Percentiles rank a stretch among this genome's conserved stretches.
Evolutionary conservation across 345 rosid genomes (phyloP).

Genomic region (Populus pruinosa): DNA sequence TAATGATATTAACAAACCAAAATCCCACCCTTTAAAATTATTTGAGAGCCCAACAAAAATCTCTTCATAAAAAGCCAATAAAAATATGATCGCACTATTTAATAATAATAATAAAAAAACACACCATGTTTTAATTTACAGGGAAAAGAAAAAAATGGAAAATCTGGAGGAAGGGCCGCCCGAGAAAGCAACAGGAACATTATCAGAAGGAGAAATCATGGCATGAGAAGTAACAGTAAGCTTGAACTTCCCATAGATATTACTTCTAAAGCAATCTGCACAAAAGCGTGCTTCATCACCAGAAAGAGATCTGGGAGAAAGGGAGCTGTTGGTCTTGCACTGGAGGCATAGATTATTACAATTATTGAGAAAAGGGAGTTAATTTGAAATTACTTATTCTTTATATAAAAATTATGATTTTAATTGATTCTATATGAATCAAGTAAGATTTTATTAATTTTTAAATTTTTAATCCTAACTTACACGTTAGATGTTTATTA

Average conservation of each 20-base stretch:
- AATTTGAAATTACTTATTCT: no score
- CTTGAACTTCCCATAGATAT: slow-evolving; percentile 79
- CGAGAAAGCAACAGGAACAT: slow-evolving; percentile 90
- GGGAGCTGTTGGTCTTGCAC: slow-evolving; percentile 62
- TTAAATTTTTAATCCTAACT: no score
- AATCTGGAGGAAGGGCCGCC: slow-evolving; percentile 90
- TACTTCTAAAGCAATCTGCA: slow-evolving; percentile 66
- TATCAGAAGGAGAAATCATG: slow-evolving; percentile 86
- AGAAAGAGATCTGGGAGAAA: slow-evolving; percentile 20
- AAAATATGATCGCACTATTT: background rate
- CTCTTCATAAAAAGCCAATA: no score
- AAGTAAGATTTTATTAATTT: no score
- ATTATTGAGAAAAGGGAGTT: no score
- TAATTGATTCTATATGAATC: no score
- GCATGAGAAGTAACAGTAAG: slow-evolving; percentile 77
- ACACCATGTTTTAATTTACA: background rate
- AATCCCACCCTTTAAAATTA: no score
- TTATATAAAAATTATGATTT: no score
- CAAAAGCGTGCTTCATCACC: slow-evolving; percentile 57
- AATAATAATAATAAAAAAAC: background rate
- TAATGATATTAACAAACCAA: no score
- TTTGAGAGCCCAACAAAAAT: no score
- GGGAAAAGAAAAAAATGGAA: background rate
- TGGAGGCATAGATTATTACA: slow-evolving; percentile 43
- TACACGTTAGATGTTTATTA: no score